Evolutionary conservation across 768 basidiomycete species (phyloP).

Genomic region (Russula dissimulans): DNA sequence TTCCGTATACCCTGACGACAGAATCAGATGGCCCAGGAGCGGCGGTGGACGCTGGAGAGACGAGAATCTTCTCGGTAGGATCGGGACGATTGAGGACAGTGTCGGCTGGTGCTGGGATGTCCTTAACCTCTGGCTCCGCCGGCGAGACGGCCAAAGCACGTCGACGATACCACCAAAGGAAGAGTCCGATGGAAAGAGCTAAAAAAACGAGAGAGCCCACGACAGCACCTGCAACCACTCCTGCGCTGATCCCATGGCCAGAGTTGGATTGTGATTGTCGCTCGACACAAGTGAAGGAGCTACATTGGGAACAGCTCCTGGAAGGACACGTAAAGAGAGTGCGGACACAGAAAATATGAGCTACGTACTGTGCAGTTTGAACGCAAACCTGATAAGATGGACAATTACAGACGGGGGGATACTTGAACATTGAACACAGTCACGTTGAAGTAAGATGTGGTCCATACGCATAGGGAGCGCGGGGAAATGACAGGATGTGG

Average conservation of each 20-base stretch:
- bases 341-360: not conserved
- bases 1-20: constrained; percentile 41
- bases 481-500: constrained; percentile 13
- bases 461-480: constrained; percentile 18
- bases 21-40: constrained; percentile 23
- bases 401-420: constrained; percentile 47
- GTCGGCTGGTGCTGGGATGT: constrained; percentile 65
- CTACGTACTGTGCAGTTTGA: constrained; percentile 47
- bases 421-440: constrained; percentile 40
- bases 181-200: constrained; percentile 39
- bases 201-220: constrained; percentile 56
- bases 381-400: constrained; percentile 46
- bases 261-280: constrained; percentile 16
- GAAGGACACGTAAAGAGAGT: not conserved
- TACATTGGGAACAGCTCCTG: constrained; percentile 54
- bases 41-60: constrained; percentile 21
- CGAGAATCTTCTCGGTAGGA: constrained; percentile 54
- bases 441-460: constrained; percentile 18
- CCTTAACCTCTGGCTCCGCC: constrained; percentile 32
- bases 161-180: constrained; percentile 59
- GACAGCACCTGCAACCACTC: constrained; percentile 67
- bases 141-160: constrained; percentile 28
- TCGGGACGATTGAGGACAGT: constrained; percentile 78
- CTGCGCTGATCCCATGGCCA: constrained; percentile 43
- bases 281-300: constrained; percentile 42